phyloP scores from a whole-genome alignment of 495 filamentous ascomycete species.

The Tuber melanosporum region DNA sequence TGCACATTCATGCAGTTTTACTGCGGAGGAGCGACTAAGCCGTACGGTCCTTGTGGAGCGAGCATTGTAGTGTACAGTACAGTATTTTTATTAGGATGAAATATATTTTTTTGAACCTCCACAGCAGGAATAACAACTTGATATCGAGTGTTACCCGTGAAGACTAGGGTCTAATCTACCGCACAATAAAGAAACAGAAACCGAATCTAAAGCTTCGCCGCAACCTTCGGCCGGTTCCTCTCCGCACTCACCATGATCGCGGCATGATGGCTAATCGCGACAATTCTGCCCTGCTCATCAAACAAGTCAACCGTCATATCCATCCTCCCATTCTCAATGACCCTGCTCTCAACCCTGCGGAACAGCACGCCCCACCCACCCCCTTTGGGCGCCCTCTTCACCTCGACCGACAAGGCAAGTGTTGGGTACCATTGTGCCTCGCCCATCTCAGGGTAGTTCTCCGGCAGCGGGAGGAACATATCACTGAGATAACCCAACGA shows the following conservation, averaged over 20 bases:
- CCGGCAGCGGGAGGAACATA: conserved; percentile 32
- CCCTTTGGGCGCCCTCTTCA: conserved; percentile 57
- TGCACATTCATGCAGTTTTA: too few relatives aligned
- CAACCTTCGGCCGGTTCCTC: conserved; percentile 45
- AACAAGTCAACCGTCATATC: conserved; percentile 60
- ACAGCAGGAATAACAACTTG: not conserved
- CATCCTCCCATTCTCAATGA: conserved; percentile 57
- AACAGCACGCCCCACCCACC: conserved; percentile 62
- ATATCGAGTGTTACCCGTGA: not conserved
- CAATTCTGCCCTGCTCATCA: conserved; percentile 53
- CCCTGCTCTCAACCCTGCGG: conserved; percentile 52
- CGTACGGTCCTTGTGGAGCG: not conserved
- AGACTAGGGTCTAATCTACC: not conserved
- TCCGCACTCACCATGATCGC: conserved; percentile 53
- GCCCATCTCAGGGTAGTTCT: conserved; percentile 39
- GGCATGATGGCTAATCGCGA: conserved; percentile 60
- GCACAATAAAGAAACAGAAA: not conserved
- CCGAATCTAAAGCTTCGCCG: not conserved
- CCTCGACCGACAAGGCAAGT: conserved; percentile 60
- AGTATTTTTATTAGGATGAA: not conserved
- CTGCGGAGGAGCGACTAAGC: too few relatives aligned
- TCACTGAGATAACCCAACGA: conserved; percentile 28
- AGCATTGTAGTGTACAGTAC: not conserved
- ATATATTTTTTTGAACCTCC: not conserved
- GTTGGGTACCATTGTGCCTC: conserved; percentile 67